These are phyloP conservation scores for Dujonia santamariae DNA, from an alignment of 1,139 yeast genomes.

Conservation along the genomic window DNA sequence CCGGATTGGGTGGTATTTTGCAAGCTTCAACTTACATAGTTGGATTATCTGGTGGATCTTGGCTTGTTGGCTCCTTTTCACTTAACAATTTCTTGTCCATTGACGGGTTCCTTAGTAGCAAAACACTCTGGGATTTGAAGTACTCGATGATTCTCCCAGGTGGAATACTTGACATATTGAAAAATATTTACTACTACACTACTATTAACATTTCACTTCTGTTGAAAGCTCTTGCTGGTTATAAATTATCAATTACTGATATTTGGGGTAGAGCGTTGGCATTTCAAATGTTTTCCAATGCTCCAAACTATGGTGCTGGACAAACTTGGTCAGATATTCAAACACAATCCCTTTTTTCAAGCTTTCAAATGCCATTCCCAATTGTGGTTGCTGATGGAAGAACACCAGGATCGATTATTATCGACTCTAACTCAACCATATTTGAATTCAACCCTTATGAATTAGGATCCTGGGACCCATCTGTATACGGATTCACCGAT, in stretches of 20 bases:
- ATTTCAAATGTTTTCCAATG: constrained; percentile 65
- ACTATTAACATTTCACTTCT: constrained; percentile 51
- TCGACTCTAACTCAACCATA: constrained; percentile 66
- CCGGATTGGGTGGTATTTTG: constrained; percentile 76
- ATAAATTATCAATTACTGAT: constrained; percentile 76
- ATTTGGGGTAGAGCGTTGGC: constrained; percentile 90
- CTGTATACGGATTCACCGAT: constrained; percentile 63
- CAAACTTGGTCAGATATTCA: constrained; percentile 65
- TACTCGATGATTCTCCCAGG: constrained; percentile 65
- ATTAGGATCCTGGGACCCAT: constrained; percentile 87
- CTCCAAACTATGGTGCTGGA: constrained; percentile 56
- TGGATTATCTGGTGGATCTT: constrained; percentile 84
- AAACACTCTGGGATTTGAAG: constrained; percentile 66
- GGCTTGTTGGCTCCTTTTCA: constrained; percentile 82
- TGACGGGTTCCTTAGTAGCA: constrained; percentile 49
- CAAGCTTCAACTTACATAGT: constrained; percentile 72
- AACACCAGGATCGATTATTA: constrained; percentile 57
- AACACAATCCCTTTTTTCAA: constrained; percentile 48
- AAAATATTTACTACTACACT: constrained; percentile 55
- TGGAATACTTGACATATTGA: constrained; percentile 62
- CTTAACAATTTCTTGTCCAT: constrained; percentile 80
- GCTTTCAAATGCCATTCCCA: constrained; percentile 78
- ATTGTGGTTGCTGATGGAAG: constrained; percentile 78
- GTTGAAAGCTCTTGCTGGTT: constrained; percentile 73
- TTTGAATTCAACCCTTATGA: constrained; percentile 82